Evolutionary conservation across 805 yeast genomes (phyloP).

Genomic region (Yarrowia porcina): DNA sequence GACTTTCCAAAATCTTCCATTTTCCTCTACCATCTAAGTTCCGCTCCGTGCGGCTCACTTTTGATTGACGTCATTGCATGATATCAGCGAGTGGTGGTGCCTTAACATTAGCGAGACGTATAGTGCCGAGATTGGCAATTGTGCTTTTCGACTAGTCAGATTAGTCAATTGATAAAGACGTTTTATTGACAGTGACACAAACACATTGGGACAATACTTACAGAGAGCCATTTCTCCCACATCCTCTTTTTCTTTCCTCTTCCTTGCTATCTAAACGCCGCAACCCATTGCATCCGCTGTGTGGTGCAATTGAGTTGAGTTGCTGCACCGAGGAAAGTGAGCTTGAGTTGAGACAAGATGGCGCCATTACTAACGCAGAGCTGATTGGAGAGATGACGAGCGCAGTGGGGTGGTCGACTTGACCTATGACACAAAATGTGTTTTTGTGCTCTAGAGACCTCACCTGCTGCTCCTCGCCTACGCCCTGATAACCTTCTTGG

Average conservation of each 20-base stretch:
- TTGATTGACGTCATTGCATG: not conserved
- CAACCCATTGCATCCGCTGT: not conserved
- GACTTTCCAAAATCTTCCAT: no score
- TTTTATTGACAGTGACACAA: not conserved
- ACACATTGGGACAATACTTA: not conserved
- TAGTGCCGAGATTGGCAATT: no score
- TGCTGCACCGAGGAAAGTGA: conserved; percentile 14
- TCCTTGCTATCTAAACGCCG: not conserved
- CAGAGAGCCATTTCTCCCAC: no score
- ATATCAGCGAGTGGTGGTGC: not conserved
- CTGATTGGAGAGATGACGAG: not conserved
- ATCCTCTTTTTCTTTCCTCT: no score
- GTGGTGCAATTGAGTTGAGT: conserved; percentile 12
- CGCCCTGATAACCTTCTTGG: not conserved
- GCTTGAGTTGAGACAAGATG: conserved; percentile 8
- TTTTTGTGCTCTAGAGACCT: no score
- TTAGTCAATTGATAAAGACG: not conserved
- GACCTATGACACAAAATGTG: no score
- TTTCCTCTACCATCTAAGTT: no score
- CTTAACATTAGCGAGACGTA: conserved; percentile 9
- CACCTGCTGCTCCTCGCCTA: no score
- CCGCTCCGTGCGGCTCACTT: not conserved
- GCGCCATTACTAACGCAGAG: not conserved
- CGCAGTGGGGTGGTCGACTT: no score
- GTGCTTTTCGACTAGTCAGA: no score